These are phyloP conservation scores for Leptomonas seymouri DNA, from an alignment of 208 protist species.

Conservation along the genomic window DNA sequence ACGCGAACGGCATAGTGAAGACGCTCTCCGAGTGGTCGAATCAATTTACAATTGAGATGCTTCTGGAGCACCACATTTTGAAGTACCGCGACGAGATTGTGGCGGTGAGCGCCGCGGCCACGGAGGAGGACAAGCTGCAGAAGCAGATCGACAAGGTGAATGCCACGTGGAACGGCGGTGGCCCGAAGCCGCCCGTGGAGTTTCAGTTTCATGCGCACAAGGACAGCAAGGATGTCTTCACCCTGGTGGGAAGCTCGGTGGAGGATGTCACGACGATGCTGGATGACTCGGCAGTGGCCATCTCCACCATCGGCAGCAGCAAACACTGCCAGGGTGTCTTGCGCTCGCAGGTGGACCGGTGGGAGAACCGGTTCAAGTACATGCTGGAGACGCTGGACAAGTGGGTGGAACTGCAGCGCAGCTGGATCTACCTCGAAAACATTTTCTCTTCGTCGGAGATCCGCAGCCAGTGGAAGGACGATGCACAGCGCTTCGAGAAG, in stretches of 20 bases:
- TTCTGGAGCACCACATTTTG: slow-evolving; percentile 88
- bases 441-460: slow-evolving; percentile 97
- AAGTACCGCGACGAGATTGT: slow-evolving; percentile 89
- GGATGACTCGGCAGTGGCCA: slow-evolving; percentile 91
- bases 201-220: slow-evolving; percentile 95
- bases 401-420: slow-evolving; percentile 95
- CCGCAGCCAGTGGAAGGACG: slow-evolving; percentile 95
- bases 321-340: slow-evolving; percentile 93
- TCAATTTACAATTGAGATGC: slow-evolving; percentile 90
- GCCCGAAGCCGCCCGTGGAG: slow-evolving; percentile 91
- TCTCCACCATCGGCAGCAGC: slow-evolving; percentile 94
- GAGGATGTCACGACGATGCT: slow-evolving; percentile 95
- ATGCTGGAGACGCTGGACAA: slow-evolving; percentile 94
- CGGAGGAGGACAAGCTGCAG: slow-evolving; percentile 97
- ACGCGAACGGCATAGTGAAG: slow-evolving; percentile 58
- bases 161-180: slow-evolving; percentile 91
- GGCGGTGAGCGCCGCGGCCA: slow-evolving; percentile 93
- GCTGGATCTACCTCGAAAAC: slow-evolving; percentile 97
- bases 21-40: slow-evolving; percentile 74
- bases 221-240: slow-evolving; percentile 93
- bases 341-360: slow-evolving; percentile 94
- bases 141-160: slow-evolving; percentile 96
- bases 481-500: slow-evolving; percentile 94
- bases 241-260: slow-evolving; percentile 86
- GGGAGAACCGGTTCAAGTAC: slow-evolving; percentile 93